Evolutionary conservation across 2,329 filamentous ascomycete genomes (phyloP), one percentile per base, ranked within the genome.

Genomic region (Phaeosphaeria sp.): DNA sequence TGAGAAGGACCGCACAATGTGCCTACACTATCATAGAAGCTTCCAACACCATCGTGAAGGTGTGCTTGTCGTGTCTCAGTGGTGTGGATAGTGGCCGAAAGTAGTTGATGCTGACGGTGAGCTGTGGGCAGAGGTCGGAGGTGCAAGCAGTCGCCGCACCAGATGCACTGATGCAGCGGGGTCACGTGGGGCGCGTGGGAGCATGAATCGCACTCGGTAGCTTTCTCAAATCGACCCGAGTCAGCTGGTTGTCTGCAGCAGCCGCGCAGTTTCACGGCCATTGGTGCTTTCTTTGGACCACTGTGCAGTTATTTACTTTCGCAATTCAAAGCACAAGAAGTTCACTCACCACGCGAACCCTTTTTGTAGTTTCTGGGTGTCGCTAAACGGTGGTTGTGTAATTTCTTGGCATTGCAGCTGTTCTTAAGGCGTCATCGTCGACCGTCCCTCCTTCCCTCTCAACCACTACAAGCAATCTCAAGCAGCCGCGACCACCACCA

Each of bases 41-140:
- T 89, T 99, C 95, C 81, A 99, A 89, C 81, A 90, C 91, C 95
- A 99, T 99, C 76, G 85, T 93, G 88, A 79, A n/a, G 81, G 60
- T 56, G 51, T 49, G 51, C 53, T 60, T 53, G 55, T 27, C 55
- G 41, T 46, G 18, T 42, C 22, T 44, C 23, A 23, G 52, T 60
- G 22, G 43, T 59, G 53, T 41, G 11, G 18, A 39, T 17, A 56
- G 53, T 43, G 54, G 30, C 46, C 41, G 58, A 50, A 54, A 54
- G 52, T 55, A 62, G 46, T 54, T 50, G 43, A 56, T 59, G 64
- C 50, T 54, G 60, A 59, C 63, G 59, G 59, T 63, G 61, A 68
- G 65, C 68, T 66, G 49, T 59, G 56, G 62, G 58, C 64, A 61
- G 64, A 65, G 60, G 58, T 63, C 33, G 23, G 50, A 43, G 50